Percentiles rank a stretch among this genome's conserved stretches.
Evolutionary conservation across 164 flowering plant species (phyloP).

Genomic region (Magnolia changhungtana): DNA sequence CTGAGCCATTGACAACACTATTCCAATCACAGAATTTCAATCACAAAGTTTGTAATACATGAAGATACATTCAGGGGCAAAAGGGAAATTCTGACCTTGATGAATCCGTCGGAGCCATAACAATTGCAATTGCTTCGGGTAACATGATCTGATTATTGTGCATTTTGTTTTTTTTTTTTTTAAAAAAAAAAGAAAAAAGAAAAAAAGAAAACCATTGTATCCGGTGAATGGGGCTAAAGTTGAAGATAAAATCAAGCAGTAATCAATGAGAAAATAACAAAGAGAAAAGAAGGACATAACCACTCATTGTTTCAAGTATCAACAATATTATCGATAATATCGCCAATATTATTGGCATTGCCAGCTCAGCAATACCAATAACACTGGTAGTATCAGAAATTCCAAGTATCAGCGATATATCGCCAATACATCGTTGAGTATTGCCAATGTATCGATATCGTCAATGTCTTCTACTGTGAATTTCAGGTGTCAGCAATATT

Average conservation of each 20-base stretch:
- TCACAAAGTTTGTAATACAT: neutral
- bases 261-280: neutral
- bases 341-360: no score
- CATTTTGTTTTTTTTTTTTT: neutral
- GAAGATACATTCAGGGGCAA: neutral
- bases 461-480: no score
- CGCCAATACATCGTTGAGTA: no score
- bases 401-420: no score
- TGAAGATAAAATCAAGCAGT: neutral
- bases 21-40: neutral
- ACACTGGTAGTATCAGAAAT: no score
- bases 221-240: neutral
- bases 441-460: no score
- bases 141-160: constrained; percentile 62
- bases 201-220: neutral
- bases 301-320: no score
- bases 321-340: no score
- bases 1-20: neutral
- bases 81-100: constrained; percentile 35
- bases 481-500: no score
- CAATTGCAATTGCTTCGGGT: constrained; percentile 95
- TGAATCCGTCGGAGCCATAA: constrained; percentile 93
- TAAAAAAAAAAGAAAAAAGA: no score
- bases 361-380: no score
- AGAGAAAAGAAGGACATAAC: neutral